Percentiles rank a stretch among this genome's conserved stretches.
phyloP scores from a whole-genome alignment of 805 yeast species.

The Hanseniaspora occidentalis region DNA sequence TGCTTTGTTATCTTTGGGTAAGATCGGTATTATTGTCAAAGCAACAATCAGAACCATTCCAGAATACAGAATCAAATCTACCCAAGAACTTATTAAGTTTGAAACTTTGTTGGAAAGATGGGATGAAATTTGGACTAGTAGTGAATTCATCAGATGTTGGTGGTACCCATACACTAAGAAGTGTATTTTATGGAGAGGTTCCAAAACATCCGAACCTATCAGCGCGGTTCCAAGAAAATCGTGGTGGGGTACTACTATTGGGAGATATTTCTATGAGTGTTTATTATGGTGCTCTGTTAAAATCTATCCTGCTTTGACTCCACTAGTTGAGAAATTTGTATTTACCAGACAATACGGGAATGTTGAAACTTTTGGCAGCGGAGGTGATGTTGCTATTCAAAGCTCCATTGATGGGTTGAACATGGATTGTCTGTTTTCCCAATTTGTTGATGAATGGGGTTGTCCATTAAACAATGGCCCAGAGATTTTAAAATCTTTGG shows the following conservation, averaged over 20 bases:
- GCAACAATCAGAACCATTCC: conserved; percentile 83
- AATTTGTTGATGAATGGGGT: conserved; percentile 96
- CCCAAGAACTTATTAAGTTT: conserved; percentile 71
- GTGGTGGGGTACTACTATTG: conserved; percentile 76
- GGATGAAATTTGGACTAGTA: conserved; percentile 73
- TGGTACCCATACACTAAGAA: conserved; percentile 91
- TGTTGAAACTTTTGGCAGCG: conserved; percentile 49
- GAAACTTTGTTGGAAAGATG: conserved; percentile 58
- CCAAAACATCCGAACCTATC: conserved; percentile 53
- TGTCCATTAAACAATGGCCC: conserved; percentile 74
- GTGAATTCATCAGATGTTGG: conserved; percentile 91
- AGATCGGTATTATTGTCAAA: conserved; percentile 77
- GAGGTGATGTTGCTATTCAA: conserved; percentile 49
- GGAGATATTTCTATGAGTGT: conserved; percentile 69
- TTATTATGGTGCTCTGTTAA: conserved; percentile 71
- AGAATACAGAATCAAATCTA: conserved; percentile 63
- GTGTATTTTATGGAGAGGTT: conserved; percentile 85
- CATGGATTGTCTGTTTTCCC: conserved; percentile 92
- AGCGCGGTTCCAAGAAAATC: conserved; percentile 49
- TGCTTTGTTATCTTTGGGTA: conserved; percentile 75
- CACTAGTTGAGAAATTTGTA: conserved; percentile 72
- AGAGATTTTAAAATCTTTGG: conserved; percentile 52
- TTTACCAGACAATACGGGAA: conserved; percentile 75
- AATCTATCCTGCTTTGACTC: conserved; percentile 64
- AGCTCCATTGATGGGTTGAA: conserved; percentile 77